Evolutionary conservation across 1,139 yeast species (phyloP).

Genomic region (Saccharomyces hybrid): DNA sequence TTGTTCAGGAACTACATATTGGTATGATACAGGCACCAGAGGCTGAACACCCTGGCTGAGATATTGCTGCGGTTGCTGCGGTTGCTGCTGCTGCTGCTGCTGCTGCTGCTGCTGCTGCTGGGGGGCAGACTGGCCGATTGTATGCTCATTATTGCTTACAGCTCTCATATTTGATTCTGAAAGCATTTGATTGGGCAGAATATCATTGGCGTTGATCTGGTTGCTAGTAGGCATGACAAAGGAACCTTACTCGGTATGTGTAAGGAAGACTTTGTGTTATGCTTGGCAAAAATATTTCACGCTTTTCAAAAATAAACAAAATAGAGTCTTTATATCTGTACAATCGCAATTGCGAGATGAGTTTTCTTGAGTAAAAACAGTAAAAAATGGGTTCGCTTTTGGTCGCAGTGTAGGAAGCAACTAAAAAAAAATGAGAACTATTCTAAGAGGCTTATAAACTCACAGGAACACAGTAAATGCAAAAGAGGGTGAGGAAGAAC

Average conservation of each 20-base stretch:
- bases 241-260: not conserved
- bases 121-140: slow-evolving; percentile 1
- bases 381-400: not conserved
- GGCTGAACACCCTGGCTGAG: slow-evolving; percentile 7
- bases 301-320: not conserved
- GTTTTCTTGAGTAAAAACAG: not conserved
- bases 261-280: not conserved
- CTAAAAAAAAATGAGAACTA: not conserved
- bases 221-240: not conserved
- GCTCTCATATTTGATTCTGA: not conserved
- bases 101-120: slow-evolving; percentile 8
- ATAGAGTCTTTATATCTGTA: not conserved
- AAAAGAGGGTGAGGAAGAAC: not conserved
- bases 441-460: not conserved
- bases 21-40: not conserved
- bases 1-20: slow-evolving; percentile 3
- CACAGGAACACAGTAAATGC: not conserved
- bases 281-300: not conserved
- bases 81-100: slow-evolving; percentile 7
- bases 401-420: not conserved
- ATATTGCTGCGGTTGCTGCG: not conserved
- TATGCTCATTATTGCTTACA: not conserved
- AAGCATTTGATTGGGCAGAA: not conserved
- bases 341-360: not conserved
- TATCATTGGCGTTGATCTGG: not conserved